These are phyloP conservation scores for Kodamaea hsintzibuensis DNA, from an alignment of 805 yeast species.

Conservation along the genomic window DNA sequence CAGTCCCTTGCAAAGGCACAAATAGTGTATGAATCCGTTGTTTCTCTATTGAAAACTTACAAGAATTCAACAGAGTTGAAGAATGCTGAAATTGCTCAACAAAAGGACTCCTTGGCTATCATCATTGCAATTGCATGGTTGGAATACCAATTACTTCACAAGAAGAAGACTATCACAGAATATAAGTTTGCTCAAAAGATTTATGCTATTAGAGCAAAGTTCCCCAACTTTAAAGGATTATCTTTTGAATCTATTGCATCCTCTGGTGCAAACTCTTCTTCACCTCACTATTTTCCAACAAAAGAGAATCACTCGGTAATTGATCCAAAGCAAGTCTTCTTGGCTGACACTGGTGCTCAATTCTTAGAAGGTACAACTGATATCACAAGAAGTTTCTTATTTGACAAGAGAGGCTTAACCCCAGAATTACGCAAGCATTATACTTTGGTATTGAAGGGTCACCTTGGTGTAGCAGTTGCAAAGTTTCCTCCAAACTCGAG, in stretches of 20 bases:
- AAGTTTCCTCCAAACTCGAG: conserved; percentile 65
- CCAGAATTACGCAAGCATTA: conserved; percentile 63
- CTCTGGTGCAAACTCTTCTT: conserved; percentile 72
- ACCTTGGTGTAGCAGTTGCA: conserved; percentile 78
- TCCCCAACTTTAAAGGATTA: conserved; percentile 60
- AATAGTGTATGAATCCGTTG: conserved; percentile 29
- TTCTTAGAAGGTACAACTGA: conserved; percentile 95
- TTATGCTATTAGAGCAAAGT: conserved; percentile 52
- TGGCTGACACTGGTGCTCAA: conserved; percentile 91
- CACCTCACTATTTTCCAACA: conserved; percentile 76
- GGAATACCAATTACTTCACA: conserved; percentile 51
- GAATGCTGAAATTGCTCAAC: conserved; percentile 76
- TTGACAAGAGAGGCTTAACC: conserved; percentile 35
- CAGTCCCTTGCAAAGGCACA: conserved; percentile 25
- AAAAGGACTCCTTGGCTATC: conserved; percentile 79
- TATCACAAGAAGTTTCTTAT: conserved; percentile 84
- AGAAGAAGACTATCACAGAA: conserved; percentile 51
- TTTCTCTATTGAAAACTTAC: conserved; percentile 61
- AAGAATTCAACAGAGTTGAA: conserved; percentile 73
- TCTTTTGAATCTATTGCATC: conserved; percentile 79
- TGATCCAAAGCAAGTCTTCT: conserved; percentile 65
- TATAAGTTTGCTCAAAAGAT: conserved; percentile 65
- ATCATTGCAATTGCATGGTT: conserved; percentile 82
- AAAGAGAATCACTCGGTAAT: conserved; percentile 57
- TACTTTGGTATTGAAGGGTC: conserved; percentile 89